Percentiles rank a stretch among this genome's conserved stretches.
phyloP scores from a whole-genome alignment of 164 flowering plant species.

The Annona squamosa region DNA sequence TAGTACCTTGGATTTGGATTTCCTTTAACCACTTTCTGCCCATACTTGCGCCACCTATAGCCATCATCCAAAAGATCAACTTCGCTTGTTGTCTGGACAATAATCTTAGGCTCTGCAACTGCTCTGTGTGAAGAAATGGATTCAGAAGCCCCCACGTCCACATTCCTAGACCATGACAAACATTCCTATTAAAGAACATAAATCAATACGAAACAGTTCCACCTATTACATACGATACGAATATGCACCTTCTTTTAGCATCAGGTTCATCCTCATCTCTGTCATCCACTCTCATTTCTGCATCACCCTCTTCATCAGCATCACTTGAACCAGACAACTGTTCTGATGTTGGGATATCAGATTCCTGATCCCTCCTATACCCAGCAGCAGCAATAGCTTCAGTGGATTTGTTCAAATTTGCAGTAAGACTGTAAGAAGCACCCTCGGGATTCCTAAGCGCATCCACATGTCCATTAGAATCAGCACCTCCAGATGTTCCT shows the following conservation, averaged over 20 bases:
- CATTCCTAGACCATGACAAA: slow-evolving; percentile 35
- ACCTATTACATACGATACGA: neutral
- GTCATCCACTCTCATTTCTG: slow-evolving; percentile 24
- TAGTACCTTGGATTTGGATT: slow-evolving; percentile 86
- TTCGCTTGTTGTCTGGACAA: slow-evolving; percentile 95
- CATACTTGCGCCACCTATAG: slow-evolving; percentile 96
- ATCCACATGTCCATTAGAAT: slow-evolving; percentile 24
- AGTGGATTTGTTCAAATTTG: slow-evolving; percentile 18
- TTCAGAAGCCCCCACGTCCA: slow-evolving; percentile 32
- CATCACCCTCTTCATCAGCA: slow-evolving; percentile 45
- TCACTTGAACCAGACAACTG: slow-evolving; percentile 41
- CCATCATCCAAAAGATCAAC: slow-evolving; percentile 99
- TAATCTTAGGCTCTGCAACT: slow-evolving; percentile 70
- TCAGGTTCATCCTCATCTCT: slow-evolving; percentile 50
- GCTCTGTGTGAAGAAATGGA: slow-evolving; percentile 44
- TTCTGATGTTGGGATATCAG: slow-evolving; percentile 26
- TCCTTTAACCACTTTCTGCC: slow-evolving; percentile 97
- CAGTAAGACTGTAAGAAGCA: slow-evolving; percentile 22
- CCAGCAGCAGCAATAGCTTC: slow-evolving; percentile 23
- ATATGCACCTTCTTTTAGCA: slow-evolving; percentile 66
- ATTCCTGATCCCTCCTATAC: slow-evolving; percentile 28
- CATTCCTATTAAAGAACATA: neutral
- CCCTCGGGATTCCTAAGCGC: slow-evolving; percentile 28
- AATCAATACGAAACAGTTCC: neutral
- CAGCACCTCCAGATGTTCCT: slow-evolving; percentile 13